Base-by-base conservation (phyloP, 805 yeast species). In the Wickerhamiella spandovensis region DNA sequence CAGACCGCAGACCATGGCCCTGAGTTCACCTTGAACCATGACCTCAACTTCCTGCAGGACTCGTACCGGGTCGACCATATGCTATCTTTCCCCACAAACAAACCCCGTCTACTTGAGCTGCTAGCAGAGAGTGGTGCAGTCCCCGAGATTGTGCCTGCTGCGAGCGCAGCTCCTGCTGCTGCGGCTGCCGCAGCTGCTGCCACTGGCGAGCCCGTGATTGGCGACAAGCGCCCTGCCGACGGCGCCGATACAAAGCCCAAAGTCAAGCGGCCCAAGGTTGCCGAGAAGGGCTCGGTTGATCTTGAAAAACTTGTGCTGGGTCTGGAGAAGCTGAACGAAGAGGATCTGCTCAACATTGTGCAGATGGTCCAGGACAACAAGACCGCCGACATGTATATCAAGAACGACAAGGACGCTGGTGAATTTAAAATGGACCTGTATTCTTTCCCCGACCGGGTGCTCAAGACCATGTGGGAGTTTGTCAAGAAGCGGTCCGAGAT, bases 311-410 rank as follows among this genome's bases (percentile, higher is more conserved):
- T 90, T 61, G 96, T 97, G 5, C 86, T 82, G 54, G 90, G 92
- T 2, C 75, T 90, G 59, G 86, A 95, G 48, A 85, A 85, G 67
- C 73, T 90, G 56, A 81, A 74, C 52, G 97, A 90, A 67, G 97
- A 92, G 63, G 97, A 92, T 67, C 73, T 90, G 58, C 78, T 92
- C 47, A 94, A 88, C 32, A 92, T 92, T 46, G 97, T 90, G 50
- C 97, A 90, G 68, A 89, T 90, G 96, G 92, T 90, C 41, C 88
- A 95, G 43, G 97, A 90, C 66, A 92, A 92, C 69, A 78, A 86
- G 63, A 87, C 97, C 5, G 79, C 86, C 44, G 97, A 90, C 46
- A 90, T 90, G 95, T 88, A 84, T 67, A 83, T 90, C 59, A 89
- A 89, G 64, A 90, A 92, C 66, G 95, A 90, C 61, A 88, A 86